A percentile compares a stretch with the other conserved stretches of the same genome.
phyloP scores from a whole-genome alignment of 2,329 filamentous ascomycete species.

The Pyrenophora tritici-repentis region DNA sequence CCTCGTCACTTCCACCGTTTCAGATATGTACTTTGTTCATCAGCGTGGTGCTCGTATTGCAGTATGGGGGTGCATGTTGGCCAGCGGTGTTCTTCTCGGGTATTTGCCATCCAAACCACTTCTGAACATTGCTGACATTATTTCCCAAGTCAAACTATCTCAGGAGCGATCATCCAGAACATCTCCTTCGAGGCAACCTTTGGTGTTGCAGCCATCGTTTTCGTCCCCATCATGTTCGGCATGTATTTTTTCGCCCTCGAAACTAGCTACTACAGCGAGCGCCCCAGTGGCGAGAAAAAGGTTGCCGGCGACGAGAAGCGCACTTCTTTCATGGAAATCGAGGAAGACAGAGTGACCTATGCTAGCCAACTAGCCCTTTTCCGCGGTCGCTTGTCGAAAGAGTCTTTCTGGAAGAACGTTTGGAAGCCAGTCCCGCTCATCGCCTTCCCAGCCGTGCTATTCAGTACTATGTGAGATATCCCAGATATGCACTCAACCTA shows the following conservation, averaged over 20 bases:
- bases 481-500: slow-evolving; percentile 82
- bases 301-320: slow-evolving; percentile 31
- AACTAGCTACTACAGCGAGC: slow-evolving; percentile 46
- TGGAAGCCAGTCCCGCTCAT: slow-evolving; percentile 75
- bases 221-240: slow-evolving; percentile 47
- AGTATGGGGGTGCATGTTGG: slow-evolving; percentile 55
- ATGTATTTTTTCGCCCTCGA: slow-evolving; percentile 55
- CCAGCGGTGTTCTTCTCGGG: slow-evolving; percentile 47
- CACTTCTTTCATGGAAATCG: slow-evolving; percentile 23
- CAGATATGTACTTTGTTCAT: slow-evolving; percentile 90
- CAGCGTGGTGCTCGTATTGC: slow-evolving; percentile 86
- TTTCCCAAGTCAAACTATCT: slow-evolving; percentile 49
- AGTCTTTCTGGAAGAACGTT: slow-evolving; percentile 42
- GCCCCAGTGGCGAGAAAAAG: slow-evolving; percentile 22
- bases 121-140: slow-evolving; percentile 16
- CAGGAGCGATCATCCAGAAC: slow-evolving; percentile 49
- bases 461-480: slow-evolving; percentile 62
- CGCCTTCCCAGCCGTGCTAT: slow-evolving; percentile 82
- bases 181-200: slow-evolving; percentile 51
- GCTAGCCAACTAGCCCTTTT: slow-evolving; percentile 31
- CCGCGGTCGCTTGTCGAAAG: slow-evolving; percentile 34
- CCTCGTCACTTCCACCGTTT: slow-evolving; percentile 84
- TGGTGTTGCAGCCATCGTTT: slow-evolving; percentile 51
- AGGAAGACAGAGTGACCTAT: slow-evolving; percentile 31
- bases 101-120: slow-evolving; percentile 34